A percentile compares a stretch with the other conserved stretches of the same genome.
phyloP scores from a whole-genome alignment of 495 filamentous ascomycete species.

The Trichoderma gamsii region DNA sequence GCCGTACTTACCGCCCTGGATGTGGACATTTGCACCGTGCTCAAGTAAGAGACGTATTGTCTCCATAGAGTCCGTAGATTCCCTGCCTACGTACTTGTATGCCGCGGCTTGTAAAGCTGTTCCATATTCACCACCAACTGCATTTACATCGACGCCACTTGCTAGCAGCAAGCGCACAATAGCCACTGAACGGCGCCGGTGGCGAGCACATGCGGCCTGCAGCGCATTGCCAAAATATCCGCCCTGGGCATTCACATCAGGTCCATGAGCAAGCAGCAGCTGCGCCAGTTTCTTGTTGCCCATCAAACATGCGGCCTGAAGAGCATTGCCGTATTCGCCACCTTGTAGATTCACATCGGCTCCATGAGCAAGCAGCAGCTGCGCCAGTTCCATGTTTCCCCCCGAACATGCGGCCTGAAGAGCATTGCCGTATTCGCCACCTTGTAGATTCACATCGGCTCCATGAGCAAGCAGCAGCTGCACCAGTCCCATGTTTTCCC shows the following conservation, averaged over 20 bases:
- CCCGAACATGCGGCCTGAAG: background rate
- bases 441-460: background rate
- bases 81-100: too few relatives aligned
- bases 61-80: too few relatives aligned
- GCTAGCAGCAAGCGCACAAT: constrained; percentile 20
- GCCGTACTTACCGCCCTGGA: constrained; percentile 20
- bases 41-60: constrained; percentile 20
- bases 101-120: constrained; percentile 23
- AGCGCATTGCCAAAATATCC: background rate
- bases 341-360: constrained; percentile 4
- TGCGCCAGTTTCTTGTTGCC: background rate
- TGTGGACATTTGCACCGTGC: constrained; percentile 25
- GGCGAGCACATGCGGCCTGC: background rate
- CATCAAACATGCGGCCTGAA: background rate
- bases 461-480: background rate
- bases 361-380: background rate
- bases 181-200: background rate
- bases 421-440: too few relatives aligned
- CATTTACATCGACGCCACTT: constrained; percentile 23
- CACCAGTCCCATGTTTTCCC: background rate
- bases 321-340: background rate
- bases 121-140: constrained; percentile 16
- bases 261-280: background rate
- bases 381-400: background rate
- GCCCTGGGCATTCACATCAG: background rate